phyloP scores from a whole-genome alignment of 345 rosid species.

The Ricinus communis region DNA sequence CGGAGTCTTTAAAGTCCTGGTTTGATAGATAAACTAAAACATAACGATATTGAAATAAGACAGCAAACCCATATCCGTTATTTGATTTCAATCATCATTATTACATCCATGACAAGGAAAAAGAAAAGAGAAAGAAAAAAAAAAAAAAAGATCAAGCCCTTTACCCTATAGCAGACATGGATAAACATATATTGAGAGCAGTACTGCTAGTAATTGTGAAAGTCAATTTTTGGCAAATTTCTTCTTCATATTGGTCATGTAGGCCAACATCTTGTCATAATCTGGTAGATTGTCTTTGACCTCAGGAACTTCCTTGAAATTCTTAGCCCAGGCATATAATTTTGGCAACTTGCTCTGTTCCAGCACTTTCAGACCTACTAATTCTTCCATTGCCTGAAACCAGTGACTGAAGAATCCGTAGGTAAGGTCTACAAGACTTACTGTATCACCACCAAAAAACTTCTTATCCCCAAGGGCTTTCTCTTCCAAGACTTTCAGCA shows the following conservation, averaged over 20 bases:
- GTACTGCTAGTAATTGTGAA: too few species aligned
- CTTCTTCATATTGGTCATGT: neutral
- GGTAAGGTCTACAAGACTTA: slow-evolving; percentile 6
- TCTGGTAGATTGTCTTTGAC: slow-evolving; percentile 14
- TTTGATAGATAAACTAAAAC: too few species aligned
- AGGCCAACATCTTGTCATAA: neutral
- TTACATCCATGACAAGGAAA: too few species aligned
- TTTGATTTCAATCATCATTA: too few species aligned
- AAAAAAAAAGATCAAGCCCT: too few species aligned
- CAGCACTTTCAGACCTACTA: neutral
- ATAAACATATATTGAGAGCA: too few species aligned
- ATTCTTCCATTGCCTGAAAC: neutral
- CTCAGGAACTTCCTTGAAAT: slow-evolving; percentile 12
- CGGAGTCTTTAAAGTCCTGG: too few species aligned
- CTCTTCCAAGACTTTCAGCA: slow-evolving; percentile 13
- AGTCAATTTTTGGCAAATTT: neutral
- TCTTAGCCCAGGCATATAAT: slow-evolving; percentile 12
- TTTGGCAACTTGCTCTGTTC: slow-evolving; percentile 14
- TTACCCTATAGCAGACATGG: too few species aligned
- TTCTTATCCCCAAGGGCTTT: slow-evolving; percentile 14
- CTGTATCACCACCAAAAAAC: slow-evolving; percentile 16
- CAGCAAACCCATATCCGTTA: too few species aligned
- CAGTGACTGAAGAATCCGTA: neutral
- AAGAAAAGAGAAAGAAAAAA: too few species aligned
- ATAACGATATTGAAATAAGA: too few species aligned